Conservation (phyloP, 2,329 filamentous ascomycete species). For the Tolypocladium tropicale region DNA sequence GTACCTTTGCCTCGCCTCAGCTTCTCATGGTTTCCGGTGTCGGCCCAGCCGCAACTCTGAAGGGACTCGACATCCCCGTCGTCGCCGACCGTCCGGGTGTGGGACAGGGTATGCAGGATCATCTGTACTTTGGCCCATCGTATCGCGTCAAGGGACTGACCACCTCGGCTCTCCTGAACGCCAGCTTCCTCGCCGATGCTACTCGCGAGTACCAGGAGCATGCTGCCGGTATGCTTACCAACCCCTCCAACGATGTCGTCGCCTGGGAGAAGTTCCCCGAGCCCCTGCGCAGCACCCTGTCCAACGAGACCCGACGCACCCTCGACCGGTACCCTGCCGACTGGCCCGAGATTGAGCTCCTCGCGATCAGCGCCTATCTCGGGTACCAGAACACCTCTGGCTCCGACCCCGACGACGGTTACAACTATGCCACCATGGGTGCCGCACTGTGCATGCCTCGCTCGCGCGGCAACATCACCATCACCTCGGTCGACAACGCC, state of each 20-base stretch:
- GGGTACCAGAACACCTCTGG: too few relatives aligned
- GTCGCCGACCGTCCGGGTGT: not conserved
- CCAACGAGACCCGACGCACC: not conserved
- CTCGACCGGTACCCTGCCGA: not conserved
- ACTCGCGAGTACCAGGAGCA: too few relatives aligned
- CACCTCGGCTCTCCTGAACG: too few relatives aligned
- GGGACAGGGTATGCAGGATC: not conserved
- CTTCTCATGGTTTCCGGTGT: not conserved
- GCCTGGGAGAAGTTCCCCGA: not conserved
- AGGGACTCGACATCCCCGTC: not conserved
- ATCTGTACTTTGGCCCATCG: not conserved
- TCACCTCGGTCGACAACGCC: constrained; percentile 21
- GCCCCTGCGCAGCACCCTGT: not conserved
- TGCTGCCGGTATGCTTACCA: not conserved
- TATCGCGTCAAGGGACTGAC: not conserved
- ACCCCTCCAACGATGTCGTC: not conserved
- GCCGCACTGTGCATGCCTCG: constrained; percentile 18
- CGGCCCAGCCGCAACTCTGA: not conserved
- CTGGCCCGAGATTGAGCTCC: not conserved
- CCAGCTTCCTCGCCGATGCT: too few relatives aligned
- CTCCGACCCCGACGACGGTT: not conserved
- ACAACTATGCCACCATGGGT: constrained; percentile 5
- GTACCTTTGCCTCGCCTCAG: not conserved
- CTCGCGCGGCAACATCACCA: constrained; percentile 31
- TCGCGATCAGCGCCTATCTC: not conserved